Conservation (phyloP, 225 moss, liverwort and hornwort species). For the Marchantia paleacea region DNA sequence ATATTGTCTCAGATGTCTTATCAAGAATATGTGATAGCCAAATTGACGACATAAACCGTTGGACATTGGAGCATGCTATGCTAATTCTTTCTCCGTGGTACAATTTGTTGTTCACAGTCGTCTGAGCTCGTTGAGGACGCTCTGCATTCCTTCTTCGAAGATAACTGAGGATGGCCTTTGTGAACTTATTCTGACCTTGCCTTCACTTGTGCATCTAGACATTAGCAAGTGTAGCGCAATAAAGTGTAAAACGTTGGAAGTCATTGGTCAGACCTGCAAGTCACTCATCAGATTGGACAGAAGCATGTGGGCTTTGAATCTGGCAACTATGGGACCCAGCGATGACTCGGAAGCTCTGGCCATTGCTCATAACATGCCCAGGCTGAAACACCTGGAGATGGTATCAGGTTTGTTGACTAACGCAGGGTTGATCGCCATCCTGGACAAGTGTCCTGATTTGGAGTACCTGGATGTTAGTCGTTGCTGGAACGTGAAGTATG, state of each 20-base stretch:
- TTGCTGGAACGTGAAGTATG: conserved; percentile 21
- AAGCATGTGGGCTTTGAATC: conserved; percentile 5
- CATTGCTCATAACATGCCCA: conserved; percentile 31
- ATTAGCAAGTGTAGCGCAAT: conserved; percentile 25
- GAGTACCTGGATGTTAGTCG: conserved; percentile 25
- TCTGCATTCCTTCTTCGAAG: conserved; percentile 15
- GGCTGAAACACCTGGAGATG: conserved; percentile 28
- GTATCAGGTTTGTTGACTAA: conserved; percentile 19
- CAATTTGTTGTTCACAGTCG: not conserved
- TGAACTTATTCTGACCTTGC: conserved; percentile 14
- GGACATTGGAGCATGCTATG: not conserved
- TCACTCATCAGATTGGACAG: conserved; percentile 16
- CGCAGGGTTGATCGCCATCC: conserved; percentile 23
- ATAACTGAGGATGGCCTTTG: conserved; percentile 23
- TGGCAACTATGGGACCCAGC: not conserved
- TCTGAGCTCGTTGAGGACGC: conserved; percentile 19
- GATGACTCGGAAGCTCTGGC: conserved; percentile 29
- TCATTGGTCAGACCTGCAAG: conserved; percentile 24
- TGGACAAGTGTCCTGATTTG: conserved; percentile 27
- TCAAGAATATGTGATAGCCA: too few relatives aligned
- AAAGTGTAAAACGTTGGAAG: conserved; percentile 7
- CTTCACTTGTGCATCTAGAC: conserved; percentile 18
- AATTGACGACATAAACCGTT: too few relatives aligned
- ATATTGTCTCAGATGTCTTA: too few relatives aligned
- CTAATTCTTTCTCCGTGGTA: not conserved